These are phyloP conservation scores for Trametes versicolor DNA, from an alignment of 1,284 basidiomycete genomes.

Conservation along the genomic window DNA sequence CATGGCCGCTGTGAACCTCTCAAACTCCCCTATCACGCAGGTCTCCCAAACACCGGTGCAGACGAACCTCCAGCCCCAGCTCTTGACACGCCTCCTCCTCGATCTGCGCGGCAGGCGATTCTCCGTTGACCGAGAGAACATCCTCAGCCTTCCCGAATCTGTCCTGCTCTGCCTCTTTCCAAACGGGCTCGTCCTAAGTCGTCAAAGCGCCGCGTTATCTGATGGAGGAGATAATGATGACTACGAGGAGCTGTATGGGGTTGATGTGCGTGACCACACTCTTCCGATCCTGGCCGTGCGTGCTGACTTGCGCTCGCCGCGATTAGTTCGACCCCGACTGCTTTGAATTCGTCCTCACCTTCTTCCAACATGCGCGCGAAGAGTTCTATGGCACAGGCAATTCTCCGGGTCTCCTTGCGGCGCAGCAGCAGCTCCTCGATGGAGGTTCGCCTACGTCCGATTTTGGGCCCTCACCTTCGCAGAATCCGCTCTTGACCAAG, in stretches of 20 bases:
- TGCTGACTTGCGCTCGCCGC: slow-evolving; percentile 18
- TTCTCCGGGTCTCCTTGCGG: slow-evolving; percentile 74
- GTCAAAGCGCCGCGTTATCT: slow-evolving; percentile 80
- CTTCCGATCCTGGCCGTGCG: slow-evolving; percentile 28
- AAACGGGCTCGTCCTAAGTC: slow-evolving; percentile 93
- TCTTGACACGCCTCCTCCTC: slow-evolving; percentile 88
- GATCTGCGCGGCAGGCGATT: slow-evolving; percentile 94
- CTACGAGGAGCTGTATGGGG: slow-evolving; percentile 94
- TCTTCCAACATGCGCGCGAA: slow-evolving; percentile 90
- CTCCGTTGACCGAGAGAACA: slow-evolving; percentile 95
- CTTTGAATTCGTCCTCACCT: slow-evolving; percentile 91
- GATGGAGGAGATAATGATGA: slow-evolving; percentile 85
- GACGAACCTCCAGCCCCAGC: slow-evolving; percentile 80
- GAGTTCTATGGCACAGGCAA: slow-evolving; percentile 91
- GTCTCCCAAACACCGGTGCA: slow-evolving; percentile 81
- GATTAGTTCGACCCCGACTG: slow-evolving; percentile 95
- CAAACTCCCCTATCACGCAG: slow-evolving; percentile 86
- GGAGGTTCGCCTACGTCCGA: slow-evolving; percentile 64
- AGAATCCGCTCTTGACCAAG: slow-evolving; percentile 94
- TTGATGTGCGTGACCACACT: slow-evolving; percentile 79
- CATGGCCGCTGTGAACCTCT: slow-evolving; percentile 62
- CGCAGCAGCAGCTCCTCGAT: slow-evolving; percentile 83
- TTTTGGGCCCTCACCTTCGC: slow-evolving; percentile 70
- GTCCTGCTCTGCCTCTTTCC: slow-evolving; percentile 97
- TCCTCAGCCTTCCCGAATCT: slow-evolving; percentile 98